These are phyloP conservation scores for Sclerotinia subarctica DNA, from an alignment of 2,329 filamentous ascomycete genomes.

Conservation along the genomic window DNA sequence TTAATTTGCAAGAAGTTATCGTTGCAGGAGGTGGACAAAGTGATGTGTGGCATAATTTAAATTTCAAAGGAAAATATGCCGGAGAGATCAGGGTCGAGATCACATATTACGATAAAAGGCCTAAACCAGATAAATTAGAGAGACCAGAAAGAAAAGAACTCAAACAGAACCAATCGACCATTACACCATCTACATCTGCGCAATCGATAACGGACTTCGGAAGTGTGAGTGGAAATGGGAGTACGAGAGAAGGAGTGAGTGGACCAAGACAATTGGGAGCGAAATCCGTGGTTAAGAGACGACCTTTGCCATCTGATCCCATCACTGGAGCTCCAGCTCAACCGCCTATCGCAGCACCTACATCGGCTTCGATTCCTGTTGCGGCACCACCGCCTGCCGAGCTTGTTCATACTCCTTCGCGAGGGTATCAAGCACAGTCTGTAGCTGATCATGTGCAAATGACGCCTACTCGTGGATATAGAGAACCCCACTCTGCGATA, in stretches of 20 bases:
- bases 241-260: slow-evolving; percentile 39
- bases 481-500: slow-evolving; percentile 40
- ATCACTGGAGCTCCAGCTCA: slow-evolving; percentile 44
- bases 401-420: slow-evolving; percentile 47
- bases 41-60: slow-evolving; percentile 86
- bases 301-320: slow-evolving; percentile 79
- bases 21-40: slow-evolving; percentile 85
- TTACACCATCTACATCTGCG: slow-evolving; percentile 37
- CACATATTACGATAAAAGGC: slow-evolving; percentile 89
- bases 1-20: slow-evolving; percentile 78
- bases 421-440: slow-evolving; percentile 42
- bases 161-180: slow-evolving; percentile 30
- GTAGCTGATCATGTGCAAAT: slow-evolving; percentile 39
- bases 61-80: slow-evolving; percentile 89
- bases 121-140: slow-evolving; percentile 75
- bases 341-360: slow-evolving; percentile 44
- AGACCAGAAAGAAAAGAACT: slow-evolving; percentile 55
- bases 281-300: slow-evolving; percentile 66
- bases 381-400: slow-evolving; percentile 47
- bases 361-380: slow-evolving; percentile 40
- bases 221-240: slow-evolving; percentile 15
- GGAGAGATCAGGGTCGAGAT: slow-evolving; percentile 93
- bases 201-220: slow-evolving; percentile 29
- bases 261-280: slow-evolving; percentile 47
- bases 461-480: slow-evolving; percentile 46